phyloP scores from a whole-genome alignment of 306 rosid genomes.

The Cicer bijugum region DNA sequence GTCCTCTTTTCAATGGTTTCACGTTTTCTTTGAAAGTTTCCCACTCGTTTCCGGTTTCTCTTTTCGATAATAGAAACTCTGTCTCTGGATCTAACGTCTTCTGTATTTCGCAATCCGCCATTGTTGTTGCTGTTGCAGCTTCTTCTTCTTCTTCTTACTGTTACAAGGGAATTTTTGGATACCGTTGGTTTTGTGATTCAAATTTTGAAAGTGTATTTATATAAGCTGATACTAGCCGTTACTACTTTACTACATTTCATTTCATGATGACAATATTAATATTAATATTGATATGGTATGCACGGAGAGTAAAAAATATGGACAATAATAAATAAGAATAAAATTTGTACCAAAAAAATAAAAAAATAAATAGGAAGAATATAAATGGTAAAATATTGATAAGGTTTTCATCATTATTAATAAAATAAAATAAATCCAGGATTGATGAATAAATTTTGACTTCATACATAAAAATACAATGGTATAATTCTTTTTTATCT shows the following conservation, averaged over 20 bases:
- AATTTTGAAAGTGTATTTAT: constrained; percentile 32
- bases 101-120: constrained; percentile 44
- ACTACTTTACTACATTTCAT: neutral
- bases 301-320: too few species aligned
- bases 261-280: too few species aligned
- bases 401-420: too few species aligned
- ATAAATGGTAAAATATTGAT: too few species aligned
- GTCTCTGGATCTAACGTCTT: constrained; percentile 69
- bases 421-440: too few species aligned
- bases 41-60: constrained; percentile 80
- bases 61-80: constrained; percentile 70
- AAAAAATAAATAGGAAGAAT: too few species aligned
- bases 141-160: constrained; percentile 12
- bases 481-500: too few species aligned
- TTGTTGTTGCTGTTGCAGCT: constrained; percentile 29
- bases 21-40: constrained; percentile 91
- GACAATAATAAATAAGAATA: too few species aligned
- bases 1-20: constrained; percentile 91
- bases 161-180: neutral
- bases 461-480: too few species aligned
- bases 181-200: constrained; percentile 23
- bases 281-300: too few species aligned
- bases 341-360: too few species aligned
- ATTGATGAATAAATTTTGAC: too few species aligned
- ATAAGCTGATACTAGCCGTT: neutral